Evolutionary conservation across 2,329 filamentous ascomycete species (phyloP).

Genomic region (Sporothrix phasma): DNA sequence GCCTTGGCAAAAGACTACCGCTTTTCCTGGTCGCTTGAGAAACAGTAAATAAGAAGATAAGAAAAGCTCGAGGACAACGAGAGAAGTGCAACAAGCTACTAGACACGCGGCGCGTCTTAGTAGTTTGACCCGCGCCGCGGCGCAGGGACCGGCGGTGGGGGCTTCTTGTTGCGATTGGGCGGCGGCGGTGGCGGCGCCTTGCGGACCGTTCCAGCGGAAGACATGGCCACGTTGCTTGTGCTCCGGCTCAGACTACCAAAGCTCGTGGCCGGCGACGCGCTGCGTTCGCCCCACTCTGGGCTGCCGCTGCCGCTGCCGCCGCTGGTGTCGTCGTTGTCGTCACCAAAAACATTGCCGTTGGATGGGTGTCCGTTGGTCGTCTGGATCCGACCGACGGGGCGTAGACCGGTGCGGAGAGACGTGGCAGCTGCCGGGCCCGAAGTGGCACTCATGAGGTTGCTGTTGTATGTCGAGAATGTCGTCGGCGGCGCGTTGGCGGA

Average conservation of each 20-base stretch:
- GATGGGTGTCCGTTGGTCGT: slow-evolving; percentile 24
- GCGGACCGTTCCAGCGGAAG: slow-evolving; percentile 18
- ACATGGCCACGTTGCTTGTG: slow-evolving; percentile 27
- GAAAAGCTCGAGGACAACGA: too few species aligned
- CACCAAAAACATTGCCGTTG: slow-evolving; percentile 36
- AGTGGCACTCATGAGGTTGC: slow-evolving; percentile 1
- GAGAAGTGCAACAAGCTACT: neutral
- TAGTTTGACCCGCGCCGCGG: slow-evolving; percentile 11
- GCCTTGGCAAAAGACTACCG: neutral
- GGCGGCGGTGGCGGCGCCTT: slow-evolving; percentile 39
- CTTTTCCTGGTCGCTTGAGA: neutral
- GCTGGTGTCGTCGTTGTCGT: slow-evolving; percentile 41
- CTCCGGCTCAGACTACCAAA: slow-evolving; percentile 43
- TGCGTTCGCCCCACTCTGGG: slow-evolving; percentile 40
- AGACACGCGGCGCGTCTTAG: neutral
- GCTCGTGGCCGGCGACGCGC: slow-evolving; percentile 47
- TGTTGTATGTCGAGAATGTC: neutral
- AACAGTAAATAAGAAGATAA: neutral
- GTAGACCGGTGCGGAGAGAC: slow-evolving; percentile 33
- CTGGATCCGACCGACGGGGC: slow-evolving; percentile 36
- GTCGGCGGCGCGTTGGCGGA: neutral
- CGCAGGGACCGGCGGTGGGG: slow-evolving; percentile 42
- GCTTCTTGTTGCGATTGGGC: slow-evolving; percentile 43
- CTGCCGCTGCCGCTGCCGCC: slow-evolving; percentile 35
- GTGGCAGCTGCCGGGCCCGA: slow-evolving; percentile 19